Evolutionary conservation across 208 protist genomes (phyloP).

Genomic region (Wallacemonas collosoma): DNA sequence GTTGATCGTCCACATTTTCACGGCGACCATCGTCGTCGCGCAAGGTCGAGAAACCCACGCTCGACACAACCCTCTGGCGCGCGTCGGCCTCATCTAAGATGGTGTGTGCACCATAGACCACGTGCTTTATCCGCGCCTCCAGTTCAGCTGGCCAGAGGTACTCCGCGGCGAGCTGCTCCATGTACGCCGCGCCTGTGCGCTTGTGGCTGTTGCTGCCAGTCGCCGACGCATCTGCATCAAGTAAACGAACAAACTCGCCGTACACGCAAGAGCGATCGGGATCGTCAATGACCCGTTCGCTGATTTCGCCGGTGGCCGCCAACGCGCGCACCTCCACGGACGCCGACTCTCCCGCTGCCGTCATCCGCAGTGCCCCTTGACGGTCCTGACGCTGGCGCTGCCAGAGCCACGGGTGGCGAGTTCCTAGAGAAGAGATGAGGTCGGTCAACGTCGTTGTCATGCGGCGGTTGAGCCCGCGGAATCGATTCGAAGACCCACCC

Average conservation of each 20-base stretch:
- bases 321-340: background rate
- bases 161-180: slow-evolving; percentile 17
- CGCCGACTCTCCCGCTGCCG: no score
- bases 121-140: slow-evolving; percentile 46
- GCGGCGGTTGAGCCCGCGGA: background rate
- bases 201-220: no score
- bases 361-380: background rate
- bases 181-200: background rate
- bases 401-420: slow-evolving; percentile 6
- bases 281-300: background rate
- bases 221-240: background rate
- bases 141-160: slow-evolving; percentile 47
- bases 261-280: background rate
- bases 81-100: background rate
- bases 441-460: background rate
- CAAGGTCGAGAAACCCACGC: no score
- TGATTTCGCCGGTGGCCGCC: background rate
- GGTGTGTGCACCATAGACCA: slow-evolving; percentile 31
- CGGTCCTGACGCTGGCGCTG: background rate
- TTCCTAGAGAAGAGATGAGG: background rate
- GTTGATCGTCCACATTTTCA: no score
- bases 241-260: background rate
- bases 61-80: background rate
- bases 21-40: no score
- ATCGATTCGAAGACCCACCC: background rate